Evolutionary conservation across 139 green algal species (phyloP).

Genomic region (Chlamydomonas eustigma): DNA sequence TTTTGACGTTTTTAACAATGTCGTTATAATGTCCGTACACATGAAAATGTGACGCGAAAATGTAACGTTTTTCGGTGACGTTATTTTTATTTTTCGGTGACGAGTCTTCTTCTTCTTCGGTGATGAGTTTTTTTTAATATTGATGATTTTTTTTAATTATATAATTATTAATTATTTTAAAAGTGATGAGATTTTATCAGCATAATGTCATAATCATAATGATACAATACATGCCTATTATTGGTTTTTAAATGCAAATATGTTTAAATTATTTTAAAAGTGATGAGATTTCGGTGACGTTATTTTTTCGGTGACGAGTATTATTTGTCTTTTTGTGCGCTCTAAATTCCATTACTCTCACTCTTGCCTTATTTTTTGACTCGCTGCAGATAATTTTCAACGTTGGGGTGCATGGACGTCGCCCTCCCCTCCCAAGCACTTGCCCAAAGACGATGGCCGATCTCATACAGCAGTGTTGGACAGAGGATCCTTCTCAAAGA

Average conservation of each 20-base stretch:
- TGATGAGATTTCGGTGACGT: no score
- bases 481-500: conserved; percentile 40
- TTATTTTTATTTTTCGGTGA: no score
- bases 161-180: no score
- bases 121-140: no score
- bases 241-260: conserved; percentile 13
- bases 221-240: conserved; percentile 20
- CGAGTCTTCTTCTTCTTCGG: no score
- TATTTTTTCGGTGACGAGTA: no score
- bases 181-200: no score
- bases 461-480: conserved; percentile 70
- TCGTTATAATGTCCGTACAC: no score
- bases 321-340: neutral
- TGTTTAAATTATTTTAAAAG: neutral
- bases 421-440: conserved; percentile 45
- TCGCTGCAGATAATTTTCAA: conserved; percentile 60
- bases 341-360: neutral
- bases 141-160: no score
- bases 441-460: conserved; percentile 35
- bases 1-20: no score
- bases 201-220: neutral
- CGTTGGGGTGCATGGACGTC: conserved; percentile 55
- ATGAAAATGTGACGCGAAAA: no score
- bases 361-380: neutral
- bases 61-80: no score